Conservation (phyloP, 495 filamentous ascomycete genomes). For the Daldinia childiae region DNA sequence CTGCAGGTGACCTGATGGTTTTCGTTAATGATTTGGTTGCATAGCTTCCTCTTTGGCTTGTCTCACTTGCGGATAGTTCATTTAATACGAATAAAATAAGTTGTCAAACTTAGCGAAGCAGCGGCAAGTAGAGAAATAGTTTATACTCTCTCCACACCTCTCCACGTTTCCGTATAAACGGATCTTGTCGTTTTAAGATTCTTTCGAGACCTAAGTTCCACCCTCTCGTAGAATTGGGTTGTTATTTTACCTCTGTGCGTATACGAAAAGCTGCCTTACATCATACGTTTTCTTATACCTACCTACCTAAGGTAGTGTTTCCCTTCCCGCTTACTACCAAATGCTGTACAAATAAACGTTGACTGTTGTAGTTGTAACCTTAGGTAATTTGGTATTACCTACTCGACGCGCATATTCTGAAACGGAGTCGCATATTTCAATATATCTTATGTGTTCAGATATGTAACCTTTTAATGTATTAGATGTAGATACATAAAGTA, state of each 20-base stretch:
- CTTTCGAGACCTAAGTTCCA: neutral
- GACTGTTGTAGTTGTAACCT: slow-evolving; percentile 24
- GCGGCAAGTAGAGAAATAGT: too few relatives aligned
- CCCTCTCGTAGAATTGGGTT: too few relatives aligned
- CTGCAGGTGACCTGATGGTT: too few relatives aligned
- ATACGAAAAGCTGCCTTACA: neutral
- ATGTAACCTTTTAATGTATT: slow-evolving; percentile 19
- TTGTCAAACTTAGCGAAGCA: neutral
- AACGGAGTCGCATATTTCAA: slow-evolving; percentile 31
- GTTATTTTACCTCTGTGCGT: neutral
- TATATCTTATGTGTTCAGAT: neutral
- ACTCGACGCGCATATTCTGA: slow-evolving; percentile 38
- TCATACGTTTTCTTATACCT: neutral
- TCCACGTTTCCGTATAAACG: neutral
- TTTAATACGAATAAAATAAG: neutral
- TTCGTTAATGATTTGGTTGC: too few relatives aligned
- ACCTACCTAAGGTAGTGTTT: too few relatives aligned
- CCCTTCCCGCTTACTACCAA: neutral
- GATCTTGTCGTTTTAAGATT: neutral
- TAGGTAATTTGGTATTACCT: slow-evolving; percentile 4
- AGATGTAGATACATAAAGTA: neutral
- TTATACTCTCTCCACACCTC: neutral
- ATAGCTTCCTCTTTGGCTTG: too few relatives aligned
- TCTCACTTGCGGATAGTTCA: too few relatives aligned
- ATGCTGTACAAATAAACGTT: slow-evolving; percentile 24